These are phyloP conservation scores for Caryopteris hybrid DNA, from an alignment of 305 asterid genomes.

Conservation along the genomic window DNA sequence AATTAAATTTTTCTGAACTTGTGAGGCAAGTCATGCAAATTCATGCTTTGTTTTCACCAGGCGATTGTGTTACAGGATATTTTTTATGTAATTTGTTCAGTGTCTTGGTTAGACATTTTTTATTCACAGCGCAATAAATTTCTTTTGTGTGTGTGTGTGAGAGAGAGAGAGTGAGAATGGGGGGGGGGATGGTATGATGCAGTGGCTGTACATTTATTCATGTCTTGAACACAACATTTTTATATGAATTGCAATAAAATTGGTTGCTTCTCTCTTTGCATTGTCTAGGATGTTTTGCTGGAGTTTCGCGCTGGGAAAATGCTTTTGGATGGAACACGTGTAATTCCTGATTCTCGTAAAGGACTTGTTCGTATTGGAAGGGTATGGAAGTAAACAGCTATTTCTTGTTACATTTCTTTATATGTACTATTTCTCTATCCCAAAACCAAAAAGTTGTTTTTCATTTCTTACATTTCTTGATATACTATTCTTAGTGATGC, in stretches of 20 bases:
- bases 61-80: neutral
- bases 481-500: neutral
- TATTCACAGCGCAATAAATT: neutral
- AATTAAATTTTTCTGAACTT: neutral
- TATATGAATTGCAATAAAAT: constrained; percentile 2
- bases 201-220: neutral
- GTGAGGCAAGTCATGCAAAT: neutral
- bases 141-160: neutral
- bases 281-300: constrained; percentile 59
- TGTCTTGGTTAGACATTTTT: neutral
- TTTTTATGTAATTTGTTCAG: neutral
- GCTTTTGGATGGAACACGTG: constrained; percentile 77
- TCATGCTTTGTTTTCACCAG: neutral
- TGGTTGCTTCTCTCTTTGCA: constrained; percentile 10
- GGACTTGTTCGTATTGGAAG: constrained; percentile 91
- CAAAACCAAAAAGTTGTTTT: neutral
- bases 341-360: constrained; percentile 86
- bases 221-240: neutral
- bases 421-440: neutral
- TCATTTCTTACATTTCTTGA: no score
- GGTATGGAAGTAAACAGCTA: constrained; percentile 41
- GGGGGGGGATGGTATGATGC: no score
- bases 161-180: neutral
- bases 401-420: neutral
- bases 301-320: constrained; percentile 97